Evolutionary conservation across 495 filamentous ascomycete genomes (phyloP).

Genomic region (Choiromyces venosus): DNA sequence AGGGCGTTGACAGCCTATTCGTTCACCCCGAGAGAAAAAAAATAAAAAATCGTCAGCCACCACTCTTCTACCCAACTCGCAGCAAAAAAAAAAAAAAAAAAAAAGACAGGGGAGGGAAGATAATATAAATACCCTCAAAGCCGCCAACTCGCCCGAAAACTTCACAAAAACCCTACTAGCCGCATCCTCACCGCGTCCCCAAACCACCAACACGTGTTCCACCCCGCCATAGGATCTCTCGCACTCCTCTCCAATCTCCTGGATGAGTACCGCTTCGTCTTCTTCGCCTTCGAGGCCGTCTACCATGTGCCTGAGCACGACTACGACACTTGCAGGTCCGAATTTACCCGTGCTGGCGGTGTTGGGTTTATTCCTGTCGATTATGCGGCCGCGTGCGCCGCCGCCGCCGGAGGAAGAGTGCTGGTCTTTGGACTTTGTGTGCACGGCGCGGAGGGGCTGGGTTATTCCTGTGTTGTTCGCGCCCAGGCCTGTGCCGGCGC

Average conservation of each 20-base stretch:
- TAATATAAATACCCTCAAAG: slow-evolving; percentile 61
- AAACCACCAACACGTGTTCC: slow-evolving; percentile 71
- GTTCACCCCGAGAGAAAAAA: background rate
- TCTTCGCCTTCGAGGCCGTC: slow-evolving; percentile 65
- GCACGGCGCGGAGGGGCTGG: slow-evolving; percentile 71
- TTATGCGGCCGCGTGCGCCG: slow-evolving; percentile 75
- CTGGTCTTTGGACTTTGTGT: slow-evolving; percentile 75
- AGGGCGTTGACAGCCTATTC: slow-evolving; percentile 77
- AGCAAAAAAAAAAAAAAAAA: slow-evolving; percentile 6
- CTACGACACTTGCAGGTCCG: slow-evolving; percentile 70
- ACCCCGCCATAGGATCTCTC: slow-evolving; percentile 82
- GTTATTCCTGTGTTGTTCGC: slow-evolving; percentile 73
- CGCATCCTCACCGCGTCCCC: slow-evolving; percentile 22
- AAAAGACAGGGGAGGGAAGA: background rate
- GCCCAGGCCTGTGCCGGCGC: slow-evolving; percentile 77
- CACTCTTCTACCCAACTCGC: background rate
- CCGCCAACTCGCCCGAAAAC: slow-evolving; percentile 74
- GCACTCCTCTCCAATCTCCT: slow-evolving; percentile 94
- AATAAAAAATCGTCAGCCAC: too few relatives aligned
- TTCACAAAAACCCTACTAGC: slow-evolving; percentile 76
- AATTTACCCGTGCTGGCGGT: slow-evolving; percentile 55
- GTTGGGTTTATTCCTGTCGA: slow-evolving; percentile 57
- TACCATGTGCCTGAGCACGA: slow-evolving; percentile 74
- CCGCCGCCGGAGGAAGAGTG: too few relatives aligned
- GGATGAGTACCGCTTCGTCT: slow-evolving; percentile 68